Base-by-base conservation (phyloP, 2,329 filamentous ascomycete species). In the Trichoderma citrinoviride region DNA sequence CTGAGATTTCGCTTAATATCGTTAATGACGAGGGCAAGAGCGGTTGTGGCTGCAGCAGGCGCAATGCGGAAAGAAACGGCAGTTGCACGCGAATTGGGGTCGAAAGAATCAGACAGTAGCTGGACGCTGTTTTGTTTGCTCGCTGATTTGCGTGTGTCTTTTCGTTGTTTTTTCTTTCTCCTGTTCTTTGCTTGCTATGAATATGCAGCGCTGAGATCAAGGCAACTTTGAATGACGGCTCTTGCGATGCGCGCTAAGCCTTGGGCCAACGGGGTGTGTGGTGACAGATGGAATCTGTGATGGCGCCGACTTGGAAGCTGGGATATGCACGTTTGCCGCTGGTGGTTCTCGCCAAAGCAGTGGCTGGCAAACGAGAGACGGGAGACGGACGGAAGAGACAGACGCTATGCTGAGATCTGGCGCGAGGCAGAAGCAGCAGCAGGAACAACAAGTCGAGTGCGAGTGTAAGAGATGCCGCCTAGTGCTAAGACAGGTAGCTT, bases 21-120 rank as follows among this genome's bases (percentile, higher is more conserved):
- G 23, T 46, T 40, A 40, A 49, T 40, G 19, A 33, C 33, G 41
- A 43, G 15, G n/a, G 57, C 47, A 41, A 21, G n/a, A 52, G 58
- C 49, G 25, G 29, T 50, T 33, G 61, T 53, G 15, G 53, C 61
- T 64, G 61, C 43, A 52, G 17, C 19, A 58, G 61, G 49, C 29
- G 53, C 61, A 50, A 57, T 50, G 33, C 25, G 53, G 61, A 57
- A 57, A 44, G 61, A 50, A 53, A 37, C 52, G 8, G 33, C 23
- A 27, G 37, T 37, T 25, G 19, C 61, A 58, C 50, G 44, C 53
- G 44, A 64, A 29, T 37, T 25, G 40, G 33, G 33, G 25, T 21
- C 41, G 40, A 5, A 41, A 60, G 33, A 14, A 21, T n/a, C 37
- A 17, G 33, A 27, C 23, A 25, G 37, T 1, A 17, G 25, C 29